Percentiles rank a stretch among this genome's conserved stretches.
These are phyloP conservation scores for Solanum chmielewskii DNA, from an alignment of 257 asterid species.

Conservation along the genomic window DNA sequence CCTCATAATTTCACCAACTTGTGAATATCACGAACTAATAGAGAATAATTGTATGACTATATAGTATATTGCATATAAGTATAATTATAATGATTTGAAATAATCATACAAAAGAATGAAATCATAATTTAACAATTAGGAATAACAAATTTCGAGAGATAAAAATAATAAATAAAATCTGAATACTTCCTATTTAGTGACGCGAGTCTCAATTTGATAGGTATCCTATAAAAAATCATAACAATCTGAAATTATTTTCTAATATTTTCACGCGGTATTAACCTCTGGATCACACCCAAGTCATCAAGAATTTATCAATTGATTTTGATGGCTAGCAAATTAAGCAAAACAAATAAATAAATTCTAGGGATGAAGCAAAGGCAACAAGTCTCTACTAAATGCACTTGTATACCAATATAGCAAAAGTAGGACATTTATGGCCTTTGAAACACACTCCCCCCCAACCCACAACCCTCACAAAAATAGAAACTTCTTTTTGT, in stretches of 20 bases:
- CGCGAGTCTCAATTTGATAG: neutral
- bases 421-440: neutral
- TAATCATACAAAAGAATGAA: neutral
- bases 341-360: neutral
- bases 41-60: neutral
- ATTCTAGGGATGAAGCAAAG: neutral
- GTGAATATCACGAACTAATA: neutral
- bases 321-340: neutral
- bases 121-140: neutral
- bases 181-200: neutral
- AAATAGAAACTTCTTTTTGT: neutral
- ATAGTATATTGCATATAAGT: neutral
- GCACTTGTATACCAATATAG: conserved; percentile 11
- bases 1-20: neutral
- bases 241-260: neutral
- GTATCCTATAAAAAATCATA: neutral
- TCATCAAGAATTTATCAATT: neutral
- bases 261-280: neutral
- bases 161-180: neutral
- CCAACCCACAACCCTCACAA: neutral
- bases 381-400: conserved; percentile 12
- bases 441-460: neutral
- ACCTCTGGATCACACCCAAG: neutral
- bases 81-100: too few relatives aligned
- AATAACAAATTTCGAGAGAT: neutral